A percentile compares a stretch with the other conserved stretches of the same genome.
Conservation (phyloP, 129 eudicot genomes). For the Logfia minima region DNA sequence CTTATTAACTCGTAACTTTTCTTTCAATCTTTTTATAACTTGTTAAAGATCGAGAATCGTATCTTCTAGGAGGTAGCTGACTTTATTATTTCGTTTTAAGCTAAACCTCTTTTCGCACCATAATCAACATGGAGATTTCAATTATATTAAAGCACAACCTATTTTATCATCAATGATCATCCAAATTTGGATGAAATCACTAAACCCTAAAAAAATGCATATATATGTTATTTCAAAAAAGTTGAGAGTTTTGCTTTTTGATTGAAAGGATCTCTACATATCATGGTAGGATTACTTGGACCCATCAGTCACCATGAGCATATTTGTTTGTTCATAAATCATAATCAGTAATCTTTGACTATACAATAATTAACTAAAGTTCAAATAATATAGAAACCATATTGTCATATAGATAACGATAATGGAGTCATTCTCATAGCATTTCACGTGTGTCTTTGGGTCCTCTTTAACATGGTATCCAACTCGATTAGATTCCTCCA, state of each 20-base stretch:
- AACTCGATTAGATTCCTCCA: conserved; percentile 14
- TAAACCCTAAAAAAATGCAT: not conserved
- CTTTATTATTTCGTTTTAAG: too few relatives aligned
- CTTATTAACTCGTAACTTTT: too few relatives aligned
- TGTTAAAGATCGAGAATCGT: too few relatives aligned
- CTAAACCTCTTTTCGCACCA: not conserved
- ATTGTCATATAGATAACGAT: conserved; percentile 23
- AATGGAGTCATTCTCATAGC: conserved; percentile 34
- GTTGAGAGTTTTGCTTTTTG: conserved; percentile 30
- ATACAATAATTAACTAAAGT: conserved; percentile 15
- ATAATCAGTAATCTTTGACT: conserved; percentile 33
- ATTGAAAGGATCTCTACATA: conserved; percentile 37
- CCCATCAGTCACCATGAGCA: conserved; percentile 29
- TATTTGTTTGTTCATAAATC: conserved; percentile 38
- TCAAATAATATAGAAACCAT: not conserved
- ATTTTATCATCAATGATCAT: not conserved
- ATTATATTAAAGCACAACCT: not conserved
- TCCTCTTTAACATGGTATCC: conserved; percentile 27
- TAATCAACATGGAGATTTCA: not conserved
- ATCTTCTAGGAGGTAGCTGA: too few relatives aligned
- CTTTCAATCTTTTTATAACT: too few relatives aligned
- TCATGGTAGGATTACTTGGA: conserved; percentile 25
- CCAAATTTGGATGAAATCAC: not conserved
- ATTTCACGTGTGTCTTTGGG: conserved; percentile 40
- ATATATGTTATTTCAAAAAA: not conserved